Conservation (phyloP, 2,329 filamentous ascomycete genomes). For the Trichoderma lentiforme region DNA sequence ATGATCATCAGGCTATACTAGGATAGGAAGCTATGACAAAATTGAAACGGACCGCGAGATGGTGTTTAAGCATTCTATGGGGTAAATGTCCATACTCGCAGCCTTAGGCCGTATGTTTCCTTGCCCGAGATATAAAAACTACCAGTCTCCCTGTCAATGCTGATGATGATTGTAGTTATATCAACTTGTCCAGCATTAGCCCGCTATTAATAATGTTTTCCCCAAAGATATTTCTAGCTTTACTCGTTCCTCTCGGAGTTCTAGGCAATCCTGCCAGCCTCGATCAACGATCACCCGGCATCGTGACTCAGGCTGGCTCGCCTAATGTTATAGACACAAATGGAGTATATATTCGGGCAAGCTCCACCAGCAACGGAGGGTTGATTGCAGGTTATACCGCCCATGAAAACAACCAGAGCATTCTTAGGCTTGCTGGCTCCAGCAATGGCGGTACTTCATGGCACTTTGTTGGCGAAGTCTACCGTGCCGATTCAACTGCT, state of each 20-base stretch:
- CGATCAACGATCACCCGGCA: background rate
- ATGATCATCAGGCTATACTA: background rate
- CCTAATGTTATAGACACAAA: background rate
- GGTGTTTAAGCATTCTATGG: background rate
- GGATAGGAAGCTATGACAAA: background rate
- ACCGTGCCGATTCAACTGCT: background rate
- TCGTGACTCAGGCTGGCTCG: background rate
- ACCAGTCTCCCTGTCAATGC: background rate
- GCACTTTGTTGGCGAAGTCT: conserved; percentile 5
- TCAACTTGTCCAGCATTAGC: background rate
- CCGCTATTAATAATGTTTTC: background rate
- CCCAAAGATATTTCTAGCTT: background rate
- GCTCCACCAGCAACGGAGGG: background rate
- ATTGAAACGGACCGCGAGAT: background rate
- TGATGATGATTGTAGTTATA: background rate
- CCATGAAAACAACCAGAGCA: background rate
- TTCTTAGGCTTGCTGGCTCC: background rate
- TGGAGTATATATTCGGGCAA: background rate
- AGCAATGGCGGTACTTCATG: background rate
- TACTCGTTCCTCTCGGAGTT: background rate
- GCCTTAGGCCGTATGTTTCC: background rate
- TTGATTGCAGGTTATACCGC: background rate
- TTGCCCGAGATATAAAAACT: background rate
- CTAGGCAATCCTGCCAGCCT: background rate
- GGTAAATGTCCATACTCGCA: background rate